Base-by-base conservation (phyloP, 805 yeast species). In the Metschnikowia matae region DNA sequence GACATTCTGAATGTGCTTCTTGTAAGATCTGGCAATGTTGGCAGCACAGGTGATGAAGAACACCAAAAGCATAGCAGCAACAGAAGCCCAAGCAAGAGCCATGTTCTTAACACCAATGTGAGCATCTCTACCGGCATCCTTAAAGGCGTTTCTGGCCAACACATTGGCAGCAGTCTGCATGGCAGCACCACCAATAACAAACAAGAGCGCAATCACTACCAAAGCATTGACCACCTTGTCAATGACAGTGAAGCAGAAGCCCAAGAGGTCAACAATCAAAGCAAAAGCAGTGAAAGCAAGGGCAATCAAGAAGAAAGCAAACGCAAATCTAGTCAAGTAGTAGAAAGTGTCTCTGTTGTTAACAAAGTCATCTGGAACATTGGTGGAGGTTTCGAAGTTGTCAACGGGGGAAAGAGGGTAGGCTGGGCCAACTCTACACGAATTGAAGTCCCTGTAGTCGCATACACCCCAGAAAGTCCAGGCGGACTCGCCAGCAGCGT, bases 381-480 rank as follows among this genome's bases (percentile, higher is more conserved):
- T 76, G 2, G 58, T 59, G 17, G 71, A 61, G 47, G 84, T 74
- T 48, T 74, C 74, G 60, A 89, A 89, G 71, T 89, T 88, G 60
- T 81, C 82, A 43, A 68, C 79, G 29, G 97, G 97, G 23, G 95
- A 87, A 64, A 90, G 82, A 40, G 96, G 89, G 69, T 77, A 84
- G n/a, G 88, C 97, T 17, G 97, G 86, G 13, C 82, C 80, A 40
- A 76, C 64, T 42, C 67, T 63, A 61, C 77, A 78, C 18, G 66
- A 51, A 40, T 81, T 66, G 70, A 89, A 89, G 66, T 82, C 75
- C 40, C 63, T 54, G 49, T 80, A 79, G 54, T 78, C 75, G 66
- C 89, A 83, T 42, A 85, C 74, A 54, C 85, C 83, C 79, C 92
- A 91, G 67, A 81, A 80, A 10, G 91, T 86, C 97, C 97, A 91